Conservation (phyloP, 1,139 yeast genomes). For the Geotrichum reessii region DNA sequence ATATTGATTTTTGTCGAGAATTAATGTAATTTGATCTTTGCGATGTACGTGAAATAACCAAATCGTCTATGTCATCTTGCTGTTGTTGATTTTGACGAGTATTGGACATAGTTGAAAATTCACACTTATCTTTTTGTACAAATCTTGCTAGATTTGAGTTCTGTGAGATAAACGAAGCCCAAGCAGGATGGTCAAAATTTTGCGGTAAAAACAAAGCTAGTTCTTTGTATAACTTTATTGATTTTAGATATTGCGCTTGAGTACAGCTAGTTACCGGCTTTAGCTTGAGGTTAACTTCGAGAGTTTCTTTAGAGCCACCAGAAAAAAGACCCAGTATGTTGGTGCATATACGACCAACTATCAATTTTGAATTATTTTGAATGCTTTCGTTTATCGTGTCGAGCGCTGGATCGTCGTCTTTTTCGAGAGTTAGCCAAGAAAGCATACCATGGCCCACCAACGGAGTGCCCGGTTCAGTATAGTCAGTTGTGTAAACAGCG, state of each 20-base stretch:
- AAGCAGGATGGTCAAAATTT: slow-evolving; percentile 26
- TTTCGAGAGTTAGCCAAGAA: slow-evolving; percentile 15
- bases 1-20: neutral
- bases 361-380: slow-evolving; percentile 1
- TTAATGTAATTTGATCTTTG: neutral
- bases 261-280: slow-evolving; percentile 22
- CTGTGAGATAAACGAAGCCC: slow-evolving; percentile 23
- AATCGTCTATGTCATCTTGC: neutral
- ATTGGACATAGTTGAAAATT: neutral
- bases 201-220: slow-evolving; percentile 22
- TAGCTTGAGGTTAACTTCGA: slow-evolving; percentile 24
- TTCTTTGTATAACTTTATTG: slow-evolving; percentile 22
- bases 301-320: slow-evolving; percentile 16
- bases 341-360: slow-evolving; percentile 18
- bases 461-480: slow-evolving; percentile 38
- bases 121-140: slow-evolving; percentile 1
- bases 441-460: slow-evolving; percentile 39
- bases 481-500: slow-evolving; percentile 40
- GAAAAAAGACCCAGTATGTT: slow-evolving; percentile 17
- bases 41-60: neutral
- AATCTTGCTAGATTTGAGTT: slow-evolving; percentile 9
- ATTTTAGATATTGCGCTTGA: slow-evolving; percentile 22
- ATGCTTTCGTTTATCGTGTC: neutral
- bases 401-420: neutral
- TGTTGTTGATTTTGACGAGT: neutral